Base-by-base conservation (phyloP, 805 yeast genomes). In the Candida railenensis region DNA sequence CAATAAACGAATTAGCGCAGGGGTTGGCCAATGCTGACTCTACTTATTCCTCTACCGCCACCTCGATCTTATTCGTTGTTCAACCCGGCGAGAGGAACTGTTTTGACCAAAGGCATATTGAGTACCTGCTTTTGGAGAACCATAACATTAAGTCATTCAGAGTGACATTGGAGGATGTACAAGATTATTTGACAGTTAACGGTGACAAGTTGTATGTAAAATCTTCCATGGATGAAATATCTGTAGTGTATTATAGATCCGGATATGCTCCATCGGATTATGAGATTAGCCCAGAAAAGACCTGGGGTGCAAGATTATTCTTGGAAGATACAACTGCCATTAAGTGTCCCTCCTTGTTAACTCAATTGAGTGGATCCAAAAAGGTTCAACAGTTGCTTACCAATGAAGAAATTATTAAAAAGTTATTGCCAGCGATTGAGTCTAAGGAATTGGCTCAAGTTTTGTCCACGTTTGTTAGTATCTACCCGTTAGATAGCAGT, bases 311-410 rank as follows among this genome's bases (percentile, higher is more conserved):
- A 9, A 78, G 99, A 58, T 70, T 80, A 21, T 58, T 70, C 19
- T 71, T 94, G 45, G 99, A 94, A 61, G 73, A 79, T 7, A 78
- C 91, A 9, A 63, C 73, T 43, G 96, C 98, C 1, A 85, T 94
- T 50, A 91, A 94, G 64, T 92, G 96, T 51, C 99, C 99, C 2
- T 83, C 94, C 3, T 69, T 92, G 25, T 69, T 89, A 49, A 89
- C 96, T 1, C 99, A 94, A 66, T 73, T 94, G 48, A 81, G 96
- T 19, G 99, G 99, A 1, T 83, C 96, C 16, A 94, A 94, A 60
- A 94, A 94, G 65, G 78, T 94, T 44, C 99, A 94, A 68, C 99
- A 94, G 63, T 70, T 90, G 21, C 76, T 94, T 45, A 87, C 96
- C 0, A 74, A 78, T 32, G 70, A 74, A 18, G 58, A 63, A 7